Conservation (phyloP, 352 stramenopile genomes). For the Pythium aristosporum region DNA sequence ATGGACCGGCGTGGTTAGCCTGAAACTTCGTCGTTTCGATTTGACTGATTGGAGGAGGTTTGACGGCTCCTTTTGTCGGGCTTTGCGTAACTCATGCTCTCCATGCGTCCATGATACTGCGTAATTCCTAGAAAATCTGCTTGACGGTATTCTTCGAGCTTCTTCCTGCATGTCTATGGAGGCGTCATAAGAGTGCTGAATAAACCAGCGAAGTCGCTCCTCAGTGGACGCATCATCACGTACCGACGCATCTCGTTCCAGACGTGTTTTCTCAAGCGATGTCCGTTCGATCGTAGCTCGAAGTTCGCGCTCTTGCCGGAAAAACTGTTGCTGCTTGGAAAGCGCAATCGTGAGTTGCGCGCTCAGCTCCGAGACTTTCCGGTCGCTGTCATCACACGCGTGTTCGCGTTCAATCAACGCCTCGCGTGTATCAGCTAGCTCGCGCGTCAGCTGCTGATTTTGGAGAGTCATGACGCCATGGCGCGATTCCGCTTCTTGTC, state of each 20-base stretch:
- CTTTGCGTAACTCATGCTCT: constrained; percentile 2
- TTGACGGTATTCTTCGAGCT: constrained; percentile 44
- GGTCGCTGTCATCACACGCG: constrained; percentile 61
- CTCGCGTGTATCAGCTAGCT: constrained; percentile 58
- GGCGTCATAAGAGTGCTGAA: neutral
- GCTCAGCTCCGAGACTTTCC: constrained; percentile 68
- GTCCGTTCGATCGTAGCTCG: constrained; percentile 53
- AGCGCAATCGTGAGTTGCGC: constrained; percentile 62
- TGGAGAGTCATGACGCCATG: constrained; percentile 42
- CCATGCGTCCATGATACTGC: constrained; percentile 9
- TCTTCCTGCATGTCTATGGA: constrained; percentile 19
- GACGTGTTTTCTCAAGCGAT: constrained; percentile 59
- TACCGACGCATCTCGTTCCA: constrained; percentile 63
- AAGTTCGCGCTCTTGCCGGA: constrained; percentile 68
- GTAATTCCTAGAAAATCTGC: constrained; percentile 20
- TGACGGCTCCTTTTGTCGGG: constrained; percentile 10
- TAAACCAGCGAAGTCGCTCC: neutral
- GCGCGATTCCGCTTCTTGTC: constrained; percentile 51
- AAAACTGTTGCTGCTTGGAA: constrained; percentile 75
- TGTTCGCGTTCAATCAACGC: constrained; percentile 59
- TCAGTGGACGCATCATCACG: neutral
- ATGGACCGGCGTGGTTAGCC: neutral
- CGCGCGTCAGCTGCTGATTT: constrained; percentile 54
- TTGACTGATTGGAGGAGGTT: constrained; percentile 12
- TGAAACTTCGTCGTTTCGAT: constrained; percentile 20